These are phyloP conservation scores for Metschnikowia peoriensis DNA, from an alignment of 805 yeast species.

Conservation along the genomic window DNA sequence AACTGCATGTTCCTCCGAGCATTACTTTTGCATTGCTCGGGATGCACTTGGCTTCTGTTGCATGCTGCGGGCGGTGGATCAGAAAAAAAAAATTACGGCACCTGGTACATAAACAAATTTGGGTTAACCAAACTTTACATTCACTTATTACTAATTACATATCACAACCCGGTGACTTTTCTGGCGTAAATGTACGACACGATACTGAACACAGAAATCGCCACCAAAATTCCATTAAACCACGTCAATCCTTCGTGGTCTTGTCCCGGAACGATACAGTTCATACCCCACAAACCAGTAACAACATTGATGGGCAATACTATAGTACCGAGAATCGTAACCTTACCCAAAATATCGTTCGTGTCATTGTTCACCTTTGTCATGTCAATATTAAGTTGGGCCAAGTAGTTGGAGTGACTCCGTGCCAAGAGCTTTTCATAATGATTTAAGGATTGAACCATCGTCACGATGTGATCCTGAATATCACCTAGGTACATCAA, in stretches of 20 bases:
- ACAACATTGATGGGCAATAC: slow-evolving; percentile 93
- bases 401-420: slow-evolving; percentile 93
- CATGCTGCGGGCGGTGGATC: background rate
- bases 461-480: slow-evolving; percentile 95
- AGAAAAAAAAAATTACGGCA: no score
- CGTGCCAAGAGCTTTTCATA: slow-evolving; percentile 91
- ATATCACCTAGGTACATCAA: slow-evolving; percentile 95
- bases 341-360: slow-evolving; percentile 92
- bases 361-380: slow-evolving; percentile 94
- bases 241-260: slow-evolving; percentile 38
- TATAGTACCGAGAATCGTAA: slow-evolving; percentile 90
- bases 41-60: background rate
- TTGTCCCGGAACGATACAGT: slow-evolving; percentile 95
- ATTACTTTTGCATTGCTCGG: background rate
- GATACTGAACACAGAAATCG: slow-evolving; percentile 34
- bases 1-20: background rate
- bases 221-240: slow-evolving; percentile 39
- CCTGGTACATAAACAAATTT: no score
- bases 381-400: slow-evolving; percentile 97
- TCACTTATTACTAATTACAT: no score
- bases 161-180: slow-evolving; percentile 32
- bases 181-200: slow-evolving; percentile 41
- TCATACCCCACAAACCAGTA: slow-evolving; percentile 99
- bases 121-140: no score
- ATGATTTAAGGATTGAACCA: slow-evolving; percentile 94